phyloP scores from a whole-genome alignment of 305 asterid genomes.

The Solanum chacoense region DNA sequence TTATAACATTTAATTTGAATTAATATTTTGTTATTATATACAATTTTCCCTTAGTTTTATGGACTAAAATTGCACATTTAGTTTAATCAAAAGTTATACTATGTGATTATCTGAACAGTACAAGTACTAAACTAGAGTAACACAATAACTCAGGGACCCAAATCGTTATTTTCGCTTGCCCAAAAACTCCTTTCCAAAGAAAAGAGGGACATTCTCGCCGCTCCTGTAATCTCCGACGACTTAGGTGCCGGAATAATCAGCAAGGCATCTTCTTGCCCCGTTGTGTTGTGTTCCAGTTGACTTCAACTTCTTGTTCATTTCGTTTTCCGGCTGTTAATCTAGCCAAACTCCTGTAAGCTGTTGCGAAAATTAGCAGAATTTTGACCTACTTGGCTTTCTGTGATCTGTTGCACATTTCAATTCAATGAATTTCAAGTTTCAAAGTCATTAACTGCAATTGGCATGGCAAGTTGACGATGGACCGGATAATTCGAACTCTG shows the following conservation, averaged over 20 bases:
- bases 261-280: neutral
- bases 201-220: neutral
- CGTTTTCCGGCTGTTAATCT: neutral
- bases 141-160: neutral
- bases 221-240: neutral
- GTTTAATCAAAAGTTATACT: neutral
- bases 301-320: neutral
- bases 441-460: neutral
- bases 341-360: neutral
- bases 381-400: neutral
- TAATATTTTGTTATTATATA: too few relatives aligned
- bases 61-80: neutral
- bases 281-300: neutral
- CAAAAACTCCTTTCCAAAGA: neutral
- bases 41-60: neutral
- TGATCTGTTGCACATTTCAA: neutral
- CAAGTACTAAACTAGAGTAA: neutral
- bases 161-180: neutral
- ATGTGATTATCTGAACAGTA: neutral
- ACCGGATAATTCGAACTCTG: slow-evolving; percentile 24
- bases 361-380: neutral
- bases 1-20: too few relatives aligned
- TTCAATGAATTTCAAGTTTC: neutral
- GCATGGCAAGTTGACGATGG: neutral
- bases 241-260: neutral